phyloP scores from a whole-genome alignment of 176 grass and related monocot genomes.

The Aegilops speltoides region DNA sequence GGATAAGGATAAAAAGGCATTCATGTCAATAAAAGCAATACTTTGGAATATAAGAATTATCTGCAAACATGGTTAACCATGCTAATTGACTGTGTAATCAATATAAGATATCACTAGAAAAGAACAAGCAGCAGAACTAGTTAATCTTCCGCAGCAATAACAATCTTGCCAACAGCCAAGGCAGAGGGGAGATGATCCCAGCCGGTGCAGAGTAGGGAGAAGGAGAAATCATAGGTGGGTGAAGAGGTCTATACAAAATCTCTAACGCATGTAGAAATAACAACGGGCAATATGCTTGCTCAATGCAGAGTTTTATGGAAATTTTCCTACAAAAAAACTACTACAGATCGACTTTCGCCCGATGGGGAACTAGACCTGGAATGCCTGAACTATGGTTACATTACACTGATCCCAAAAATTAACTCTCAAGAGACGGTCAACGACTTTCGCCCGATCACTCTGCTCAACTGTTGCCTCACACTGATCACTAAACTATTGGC shows the following conservation, averaged over 20 bases:
- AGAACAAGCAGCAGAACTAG: background rate
- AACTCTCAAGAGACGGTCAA: too few species aligned
- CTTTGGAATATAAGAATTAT: conserved; percentile 2
- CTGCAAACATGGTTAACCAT: conserved; percentile 2
- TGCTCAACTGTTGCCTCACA: too few species aligned
- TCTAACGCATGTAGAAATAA: background rate
- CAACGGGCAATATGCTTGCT: background rate
- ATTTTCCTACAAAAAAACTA: background rate
- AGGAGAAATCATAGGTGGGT: background rate
- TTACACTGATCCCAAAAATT: too few species aligned
- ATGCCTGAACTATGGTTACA: too few species aligned
- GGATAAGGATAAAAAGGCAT: conserved; percentile 25
- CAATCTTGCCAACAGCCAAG: background rate
- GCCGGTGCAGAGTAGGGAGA: background rate
- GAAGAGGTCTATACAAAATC: background rate
- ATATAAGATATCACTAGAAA: background rate
- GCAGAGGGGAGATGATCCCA: background rate
- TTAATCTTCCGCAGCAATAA: background rate
- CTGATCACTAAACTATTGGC: too few species aligned
- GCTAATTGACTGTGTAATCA: background rate
- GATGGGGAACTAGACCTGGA: too few species aligned
- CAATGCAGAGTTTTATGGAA: background rate
- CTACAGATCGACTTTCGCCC: too few species aligned
- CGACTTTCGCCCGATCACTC: too few species aligned
- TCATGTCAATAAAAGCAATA: background rate